Evolutionary conservation across 768 basidiomycete species (phyloP).

Genomic region (Boletus insuetus): DNA sequence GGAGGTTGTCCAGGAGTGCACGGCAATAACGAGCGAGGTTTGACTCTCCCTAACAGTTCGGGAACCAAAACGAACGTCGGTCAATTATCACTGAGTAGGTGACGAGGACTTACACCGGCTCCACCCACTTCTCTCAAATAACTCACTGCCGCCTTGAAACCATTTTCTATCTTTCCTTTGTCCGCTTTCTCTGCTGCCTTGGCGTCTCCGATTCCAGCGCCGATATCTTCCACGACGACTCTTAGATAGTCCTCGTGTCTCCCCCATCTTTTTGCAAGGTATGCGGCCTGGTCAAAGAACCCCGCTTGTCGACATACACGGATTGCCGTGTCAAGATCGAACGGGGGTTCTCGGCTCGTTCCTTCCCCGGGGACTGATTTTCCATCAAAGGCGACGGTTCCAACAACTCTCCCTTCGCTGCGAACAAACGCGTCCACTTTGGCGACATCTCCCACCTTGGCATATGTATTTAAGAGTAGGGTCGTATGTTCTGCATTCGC

Average conservation of each 20-base stretch:
- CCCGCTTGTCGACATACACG: constrained; percentile 95
- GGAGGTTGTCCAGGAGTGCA: constrained; percentile 76
- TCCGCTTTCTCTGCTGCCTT: constrained; percentile 16
- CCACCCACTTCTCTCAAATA: constrained; percentile 81
- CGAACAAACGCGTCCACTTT: constrained; percentile 92
- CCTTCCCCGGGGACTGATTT: constrained; percentile 33
- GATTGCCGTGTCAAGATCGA: constrained; percentile 96
- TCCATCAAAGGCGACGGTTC: constrained; percentile 15
- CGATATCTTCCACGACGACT: constrained; percentile 92
- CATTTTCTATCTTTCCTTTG: constrained; percentile 36
- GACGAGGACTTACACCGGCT: constrained; percentile 60
- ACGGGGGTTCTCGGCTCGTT: constrained; percentile 73
- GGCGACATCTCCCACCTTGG: constrained; percentile 89
- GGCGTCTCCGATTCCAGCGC: constrained; percentile 19
- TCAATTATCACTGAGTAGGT: background rate
- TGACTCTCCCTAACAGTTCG: constrained; percentile 67
- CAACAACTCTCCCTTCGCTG: constrained; percentile 62
- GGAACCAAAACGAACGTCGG: background rate
- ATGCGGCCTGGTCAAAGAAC: constrained; percentile 92
- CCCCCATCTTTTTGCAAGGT: constrained; percentile 88
- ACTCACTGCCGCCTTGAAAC: constrained; percentile 69
- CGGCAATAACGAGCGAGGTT: constrained; percentile 88
- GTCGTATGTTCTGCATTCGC: constrained; percentile 98
- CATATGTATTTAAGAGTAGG: constrained; percentile 93
- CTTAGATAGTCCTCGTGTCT: constrained; percentile 90